phyloP scores from a whole-genome alignment of 129 eudicot species.

The Glebionis coronaria region DNA sequence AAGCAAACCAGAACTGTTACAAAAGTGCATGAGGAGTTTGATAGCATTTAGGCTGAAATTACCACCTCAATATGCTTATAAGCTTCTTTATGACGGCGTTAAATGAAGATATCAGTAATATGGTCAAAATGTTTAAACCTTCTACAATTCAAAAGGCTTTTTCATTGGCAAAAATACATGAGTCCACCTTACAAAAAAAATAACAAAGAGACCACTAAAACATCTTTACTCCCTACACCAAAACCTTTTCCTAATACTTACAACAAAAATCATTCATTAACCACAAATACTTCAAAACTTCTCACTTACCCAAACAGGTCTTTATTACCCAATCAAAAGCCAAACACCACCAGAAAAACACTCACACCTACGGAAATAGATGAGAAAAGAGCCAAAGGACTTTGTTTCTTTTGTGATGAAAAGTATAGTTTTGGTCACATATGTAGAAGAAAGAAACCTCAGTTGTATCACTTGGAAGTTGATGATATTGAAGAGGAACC shows the following conservation, averaged over 20 bases:
- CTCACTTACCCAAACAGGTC: not conserved
- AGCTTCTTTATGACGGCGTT: not conserved
- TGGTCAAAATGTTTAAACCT: slow-evolving; percentile 1
- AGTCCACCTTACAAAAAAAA: not conserved
- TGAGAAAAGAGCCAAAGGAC: not conserved
- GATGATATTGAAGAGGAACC: not conserved
- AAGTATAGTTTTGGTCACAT: not conserved
- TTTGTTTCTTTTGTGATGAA: not conserved
- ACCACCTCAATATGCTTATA: not conserved
- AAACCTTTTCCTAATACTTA: not conserved
- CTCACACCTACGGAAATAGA: not conserved
- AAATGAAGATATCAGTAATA: not conserved
- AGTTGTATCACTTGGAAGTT: not conserved
- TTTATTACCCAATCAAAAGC: not conserved
- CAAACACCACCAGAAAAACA: not conserved
- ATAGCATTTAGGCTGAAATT: not conserved
- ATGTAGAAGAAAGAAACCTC: not conserved
- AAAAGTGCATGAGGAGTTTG: not conserved
- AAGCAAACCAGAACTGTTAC: not conserved
- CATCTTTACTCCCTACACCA: not conserved
- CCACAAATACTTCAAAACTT: not conserved
- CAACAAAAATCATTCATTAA: not conserved
- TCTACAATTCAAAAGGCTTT: not conserved
- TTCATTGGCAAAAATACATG: not conserved
- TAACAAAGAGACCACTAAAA: not conserved